Evolutionary conservation across 176 grass and related monocot species (phyloP), one percentile per base, ranked within the genome.

Genomic region (Lolium multiflorum): DNA sequence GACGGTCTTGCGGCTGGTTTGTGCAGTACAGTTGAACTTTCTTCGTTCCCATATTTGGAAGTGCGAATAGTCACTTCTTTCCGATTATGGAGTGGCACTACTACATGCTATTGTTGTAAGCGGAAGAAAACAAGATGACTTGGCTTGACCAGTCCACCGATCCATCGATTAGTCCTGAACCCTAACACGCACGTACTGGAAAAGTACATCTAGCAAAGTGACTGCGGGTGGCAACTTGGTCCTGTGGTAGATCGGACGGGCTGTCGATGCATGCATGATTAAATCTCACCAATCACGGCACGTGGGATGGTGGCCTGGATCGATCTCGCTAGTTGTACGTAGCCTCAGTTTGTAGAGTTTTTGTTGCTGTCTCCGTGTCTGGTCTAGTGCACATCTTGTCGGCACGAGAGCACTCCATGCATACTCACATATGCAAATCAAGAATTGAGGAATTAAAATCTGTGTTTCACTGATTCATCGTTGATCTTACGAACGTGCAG

Each of bases 401-500:
- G 28, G 21, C n/a, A 43, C 50, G 37, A 24, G 17, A 22, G 59
- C 41, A 26, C 6, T 48, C 39, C 77, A 47, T 26, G 14, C 11
- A 11, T 1, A 4, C 20, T 3, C 1, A 20, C 16, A n/a, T 25
- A 11, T 51, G 51, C 14, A 54, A 54, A 51, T 51, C 49, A 51
- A 14, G 44, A 85, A 47, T 11, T 14, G 13, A 11, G 3, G 31
- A 35, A 35, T 35, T 35, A 35, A 52, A 79, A 15, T 75, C 11
- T 26, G 56, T 13, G 43, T 58, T 21, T 66, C 57, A 6, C 18
- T 75, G 20, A 66, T 49, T 12, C 18, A 18, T 3, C 13, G 14
- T 11, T 51, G 6, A 76, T 24, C 38, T 67, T 66, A 37, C n/a
- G 71, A 35, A 16, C 18, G 49, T 91, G 76, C 87, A 96, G 94